Base-by-base conservation (phyloP, 345 rosid genomes). In the Excoecaria agallocha region DNA sequence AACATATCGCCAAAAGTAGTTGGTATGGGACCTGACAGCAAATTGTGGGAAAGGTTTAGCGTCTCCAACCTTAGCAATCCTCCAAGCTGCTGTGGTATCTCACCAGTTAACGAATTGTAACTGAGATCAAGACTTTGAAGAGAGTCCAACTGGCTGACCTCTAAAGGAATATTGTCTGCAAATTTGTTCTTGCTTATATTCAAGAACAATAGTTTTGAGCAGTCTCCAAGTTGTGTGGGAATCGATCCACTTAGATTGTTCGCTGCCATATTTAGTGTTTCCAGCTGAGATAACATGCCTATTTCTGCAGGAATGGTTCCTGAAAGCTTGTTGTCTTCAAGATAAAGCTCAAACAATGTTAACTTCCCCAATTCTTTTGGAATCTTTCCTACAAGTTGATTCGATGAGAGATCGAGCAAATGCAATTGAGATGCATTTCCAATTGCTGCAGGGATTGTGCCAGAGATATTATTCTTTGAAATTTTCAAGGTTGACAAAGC, bases 371-470 rank as follows among this genome's bases (percentile, higher is more conserved):
- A 12, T 39, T 74, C 71, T 2, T 25, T 15, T 3, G 71, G 77
- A 16, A 74, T 54, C 22, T 54, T 22, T 20, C 77, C 77, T 30
- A 30, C 6, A 30, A 30, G 30, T 30, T 30, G 30, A 30, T 30
- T 30, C 30, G 30, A 30, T 30, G 30, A 30, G 30, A 30, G 30
- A 30, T 30, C 30, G 30, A 30, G 30, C 30, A 1, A 0, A 30
- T 30, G 30, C 30, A 30, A 30, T 30, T 30, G 30, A 30, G 59
- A 9, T 4, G 79, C 74, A 24, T 63, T 64, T 20, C 65, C 77
- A 50, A 80, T 16, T 70, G 50, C 75, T 15, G 79, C 19, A 12
- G 86, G 83, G 17, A 83, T 74, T 37, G 6, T 64, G 45, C 83
- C 83, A 0, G 79, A 55, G 39, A 83, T 68, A 37, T 46, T 51